phyloP scores from a whole-genome alignment of 2,329 filamentous ascomycete genomes.

The Penicillium vulpinum region DNA sequence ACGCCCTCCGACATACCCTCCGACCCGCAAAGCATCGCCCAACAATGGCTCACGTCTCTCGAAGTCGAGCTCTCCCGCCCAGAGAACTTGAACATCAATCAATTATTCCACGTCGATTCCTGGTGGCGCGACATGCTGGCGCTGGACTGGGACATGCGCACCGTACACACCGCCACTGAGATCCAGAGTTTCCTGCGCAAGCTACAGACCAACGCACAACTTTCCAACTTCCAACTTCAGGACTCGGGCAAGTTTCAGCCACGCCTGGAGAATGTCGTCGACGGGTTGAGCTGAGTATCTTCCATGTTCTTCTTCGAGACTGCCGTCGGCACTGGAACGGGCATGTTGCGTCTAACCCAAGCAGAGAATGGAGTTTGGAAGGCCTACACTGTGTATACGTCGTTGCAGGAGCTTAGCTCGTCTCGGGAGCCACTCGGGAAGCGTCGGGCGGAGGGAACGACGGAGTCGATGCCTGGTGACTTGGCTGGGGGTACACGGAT shows the following conservation, averaged over 20 bases:
- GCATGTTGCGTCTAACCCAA: constrained; percentile 39
- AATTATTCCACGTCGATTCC: constrained; percentile 40
- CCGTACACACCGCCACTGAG: constrained; percentile 31
- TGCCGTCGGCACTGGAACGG: constrained; percentile 36
- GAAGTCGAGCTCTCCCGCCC: constrained; percentile 24
- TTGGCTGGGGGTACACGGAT: constrained; percentile 38
- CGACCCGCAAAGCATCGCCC: constrained; percentile 30
- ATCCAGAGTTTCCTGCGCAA: constrained; percentile 35
- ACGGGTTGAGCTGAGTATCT: constrained; percentile 36
- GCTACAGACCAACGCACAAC: constrained; percentile 26
- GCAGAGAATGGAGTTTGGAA: constrained; percentile 35
- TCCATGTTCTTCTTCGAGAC: constrained; percentile 46
- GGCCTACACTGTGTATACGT: constrained; percentile 42
- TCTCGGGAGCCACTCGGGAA: constrained; percentile 36
- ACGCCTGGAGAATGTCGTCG: constrained; percentile 27
- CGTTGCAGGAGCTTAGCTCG: constrained; percentile 38
- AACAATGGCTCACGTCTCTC: constrained; percentile 36
- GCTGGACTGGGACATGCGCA: constrained; percentile 43
- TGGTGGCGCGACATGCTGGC: constrained; percentile 46
- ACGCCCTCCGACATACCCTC: constrained; percentile 22
- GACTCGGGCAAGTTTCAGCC: constrained; percentile 36
- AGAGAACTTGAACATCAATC: constrained; percentile 17
- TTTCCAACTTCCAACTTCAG: constrained; percentile 35
- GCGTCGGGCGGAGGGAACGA: constrained; percentile 36
- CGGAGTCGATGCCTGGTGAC: constrained; percentile 36